Base-by-base conservation (phyloP, 768 basidiomycete species). In the Megacollybia marginata region DNA sequence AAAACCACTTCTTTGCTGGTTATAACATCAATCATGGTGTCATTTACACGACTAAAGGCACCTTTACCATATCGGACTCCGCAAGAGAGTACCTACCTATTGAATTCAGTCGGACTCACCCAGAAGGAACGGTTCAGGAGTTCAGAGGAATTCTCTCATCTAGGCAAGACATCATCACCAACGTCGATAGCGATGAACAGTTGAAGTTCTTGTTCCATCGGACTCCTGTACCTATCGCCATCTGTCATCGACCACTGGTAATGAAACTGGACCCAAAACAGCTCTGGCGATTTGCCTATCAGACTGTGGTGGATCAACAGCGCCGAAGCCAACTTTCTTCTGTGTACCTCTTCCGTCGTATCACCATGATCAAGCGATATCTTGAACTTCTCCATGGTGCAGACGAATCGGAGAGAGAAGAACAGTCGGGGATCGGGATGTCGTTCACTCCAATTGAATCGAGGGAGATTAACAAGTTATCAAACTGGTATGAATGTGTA, bases 191-290 rank as follows among this genome's bases (percentile, higher is more conserved):
- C 8, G 23, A 20, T 16, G 15, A 13, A 28, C 2, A 20, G 13
- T 5, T 19, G 46, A 47, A 9, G 13, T 47, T 47, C 16, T 9
- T 47, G 23, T 23, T 33, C 46, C 44, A 50, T 18, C 44, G 46
- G 34, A 50, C 49, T 11, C 33, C 42, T 16, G 15, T 11, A 2
- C 33, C 34, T 16, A 38, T 36, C 3, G 38, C 46, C 20, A 44
- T 50, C 43, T 50, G 49, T 44, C 44, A 50, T 32, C 49, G 49
- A 19, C 49, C 49, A n/a, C 10, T 50, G 20, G 15, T 36, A 15
- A 18, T 28, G 13, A 43, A 36, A 11, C 43, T 40, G 0, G 33
- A 12, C 9, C 19, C 44, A 9, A 19, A 38, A 16, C 43, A 50
- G 13, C 16, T 46, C 16, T 50, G 49, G 49, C 16, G 9, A n/a